phyloP scores from a whole-genome alignment of 345 rosid species.

The Passiflora organensis region DNA sequence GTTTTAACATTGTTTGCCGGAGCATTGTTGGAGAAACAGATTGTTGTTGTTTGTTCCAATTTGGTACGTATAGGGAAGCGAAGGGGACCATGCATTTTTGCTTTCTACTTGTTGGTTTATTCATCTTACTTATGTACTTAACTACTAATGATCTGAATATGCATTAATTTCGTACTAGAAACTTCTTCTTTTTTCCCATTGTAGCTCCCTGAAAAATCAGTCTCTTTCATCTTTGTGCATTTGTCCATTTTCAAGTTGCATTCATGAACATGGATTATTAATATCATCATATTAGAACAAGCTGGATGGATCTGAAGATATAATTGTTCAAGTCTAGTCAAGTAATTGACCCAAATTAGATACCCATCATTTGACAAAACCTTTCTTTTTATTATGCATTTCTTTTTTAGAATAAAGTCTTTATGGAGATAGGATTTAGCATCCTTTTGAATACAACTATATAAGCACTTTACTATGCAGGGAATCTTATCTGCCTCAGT shows the following conservation, averaged over 20 bases:
- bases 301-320: background rate
- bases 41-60: conserved; percentile 85
- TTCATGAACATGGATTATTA: background rate
- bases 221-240: background rate
- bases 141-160: background rate
- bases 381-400: background rate
- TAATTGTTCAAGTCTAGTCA: no score
- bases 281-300: background rate
- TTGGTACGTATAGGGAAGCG: conserved; percentile 47
- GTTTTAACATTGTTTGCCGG: conserved; percentile 72
- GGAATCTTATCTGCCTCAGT: conserved; percentile 82
- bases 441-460: background rate
- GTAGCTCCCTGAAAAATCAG: conserved; percentile 1
- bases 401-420: background rate
- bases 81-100: background rate
- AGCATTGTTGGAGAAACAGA: conserved; percentile 88
- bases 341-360: background rate
- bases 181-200: background rate
- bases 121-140: background rate
- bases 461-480: conserved; percentile 32
- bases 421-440: background rate
- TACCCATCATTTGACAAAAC: background rate
- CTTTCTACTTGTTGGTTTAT: background rate
- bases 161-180: background rate
- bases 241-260: background rate